phyloP scores from a whole-genome alignment of 2,329 filamentous ascomycete genomes.

The Knufia fluminis region DNA sequence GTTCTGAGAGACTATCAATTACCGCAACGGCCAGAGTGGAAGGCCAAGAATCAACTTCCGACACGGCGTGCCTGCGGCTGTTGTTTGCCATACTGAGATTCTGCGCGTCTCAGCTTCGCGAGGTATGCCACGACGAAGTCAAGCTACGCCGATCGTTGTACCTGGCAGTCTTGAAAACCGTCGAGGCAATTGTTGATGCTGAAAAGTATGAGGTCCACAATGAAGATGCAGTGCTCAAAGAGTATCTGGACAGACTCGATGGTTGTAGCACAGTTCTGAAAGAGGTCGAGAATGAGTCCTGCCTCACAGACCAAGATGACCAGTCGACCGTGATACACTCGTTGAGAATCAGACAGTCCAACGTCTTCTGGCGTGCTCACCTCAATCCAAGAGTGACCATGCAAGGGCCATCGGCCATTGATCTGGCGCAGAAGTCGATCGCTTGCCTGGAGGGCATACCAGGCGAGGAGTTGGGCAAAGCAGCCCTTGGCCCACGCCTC shows the following conservation, averaged over 20 bases:
- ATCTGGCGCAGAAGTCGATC: conserved; percentile 28
- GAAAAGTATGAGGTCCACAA: background rate
- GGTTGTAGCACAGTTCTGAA: background rate
- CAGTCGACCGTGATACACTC: background rate
- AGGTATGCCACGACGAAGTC: background rate
- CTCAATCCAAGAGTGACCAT: conserved; percentile 31
- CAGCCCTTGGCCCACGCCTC: conserved; percentile 35
- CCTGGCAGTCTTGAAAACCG: conserved; percentile 3
- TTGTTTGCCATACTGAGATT: conserved; percentile 2
- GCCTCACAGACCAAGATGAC: background rate
- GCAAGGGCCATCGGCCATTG: background rate
- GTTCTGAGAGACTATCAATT: background rate
- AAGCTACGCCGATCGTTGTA: background rate
- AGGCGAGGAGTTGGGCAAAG: conserved; percentile 28
- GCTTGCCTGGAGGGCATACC: conserved; percentile 29
- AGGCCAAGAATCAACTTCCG: background rate
- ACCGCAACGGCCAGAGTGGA: background rate
- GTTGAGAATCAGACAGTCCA: conserved; percentile 25
- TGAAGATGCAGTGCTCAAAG: background rate
- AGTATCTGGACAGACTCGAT: background rate
- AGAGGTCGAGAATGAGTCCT: background rate
- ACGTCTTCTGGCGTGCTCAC: conserved; percentile 40
- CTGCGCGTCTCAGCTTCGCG: background rate
- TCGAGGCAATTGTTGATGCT: conserved; percentile 5
- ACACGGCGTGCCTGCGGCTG: background rate